Evolutionary conservation across 2,329 filamentous ascomycete species (phyloP).

Genomic region (Pestalotiopsis sp.): DNA sequence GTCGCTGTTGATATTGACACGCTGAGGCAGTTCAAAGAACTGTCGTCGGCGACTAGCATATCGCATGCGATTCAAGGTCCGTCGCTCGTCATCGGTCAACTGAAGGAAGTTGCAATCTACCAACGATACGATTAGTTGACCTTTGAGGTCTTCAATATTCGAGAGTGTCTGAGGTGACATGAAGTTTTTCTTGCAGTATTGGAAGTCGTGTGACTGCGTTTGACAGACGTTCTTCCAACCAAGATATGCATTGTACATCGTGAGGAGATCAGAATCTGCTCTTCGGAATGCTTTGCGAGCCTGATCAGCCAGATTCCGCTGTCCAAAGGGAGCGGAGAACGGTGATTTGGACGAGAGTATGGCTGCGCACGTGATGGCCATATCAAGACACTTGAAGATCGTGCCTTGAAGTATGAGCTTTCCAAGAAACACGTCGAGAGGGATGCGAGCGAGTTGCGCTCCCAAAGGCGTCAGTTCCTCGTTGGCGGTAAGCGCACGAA

Average conservation of each 20-base stretch:
- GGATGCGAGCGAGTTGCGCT: slow-evolving; percentile 82
- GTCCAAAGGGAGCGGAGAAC: slow-evolving; percentile 84
- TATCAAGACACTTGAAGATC: slow-evolving; percentile 90
- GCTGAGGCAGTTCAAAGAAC: slow-evolving; percentile 82
- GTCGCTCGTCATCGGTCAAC: slow-evolving; percentile 73
- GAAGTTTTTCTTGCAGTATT: slow-evolving; percentile 95
- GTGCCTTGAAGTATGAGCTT: slow-evolving; percentile 88
- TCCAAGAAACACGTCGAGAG: slow-evolving; percentile 90
- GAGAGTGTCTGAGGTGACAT: slow-evolving; percentile 84
- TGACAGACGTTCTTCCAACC: slow-evolving; percentile 85
- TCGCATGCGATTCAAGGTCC: slow-evolving; percentile 68
- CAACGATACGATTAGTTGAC: slow-evolving; percentile 82
- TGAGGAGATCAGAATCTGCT: slow-evolving; percentile 89
- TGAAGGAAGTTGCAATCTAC: slow-evolving; percentile 83
- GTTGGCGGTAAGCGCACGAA: slow-evolving; percentile 77
- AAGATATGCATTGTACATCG: slow-evolving; percentile 90
- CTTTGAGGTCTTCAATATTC: slow-evolving; percentile 95
- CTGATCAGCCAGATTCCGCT: slow-evolving; percentile 79
- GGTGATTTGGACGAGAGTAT: slow-evolving; percentile 94
- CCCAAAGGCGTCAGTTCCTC: slow-evolving; percentile 90
- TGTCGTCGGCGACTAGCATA: slow-evolving; percentile 67
- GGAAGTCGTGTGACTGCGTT: slow-evolving; percentile 73
- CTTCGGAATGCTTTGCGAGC: slow-evolving; percentile 79
- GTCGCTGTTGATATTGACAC: slow-evolving; percentile 74
- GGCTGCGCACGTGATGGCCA: slow-evolving; percentile 87